phyloP scores from a whole-genome alignment of 2,329 filamentous ascomycete genomes.

The Dactylella cylindrospora region DNA sequence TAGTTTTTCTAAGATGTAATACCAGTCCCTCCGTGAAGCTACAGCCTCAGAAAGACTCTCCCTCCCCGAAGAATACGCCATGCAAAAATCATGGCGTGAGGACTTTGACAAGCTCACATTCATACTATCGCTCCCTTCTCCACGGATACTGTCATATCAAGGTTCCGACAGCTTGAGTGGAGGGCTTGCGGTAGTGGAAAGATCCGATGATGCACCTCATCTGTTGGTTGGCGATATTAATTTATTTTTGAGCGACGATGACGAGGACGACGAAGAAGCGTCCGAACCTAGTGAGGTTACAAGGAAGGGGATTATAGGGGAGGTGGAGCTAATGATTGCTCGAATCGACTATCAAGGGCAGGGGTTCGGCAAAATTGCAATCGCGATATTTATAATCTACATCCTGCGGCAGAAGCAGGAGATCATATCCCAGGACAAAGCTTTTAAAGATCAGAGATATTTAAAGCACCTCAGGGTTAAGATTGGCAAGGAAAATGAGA shows the following conservation, averaged over 20 bases:
- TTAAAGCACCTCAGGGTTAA: slow-evolving; percentile 61
- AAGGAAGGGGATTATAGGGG: slow-evolving; percentile 57
- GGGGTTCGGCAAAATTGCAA: slow-evolving; percentile 66
- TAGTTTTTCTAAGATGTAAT: no score
- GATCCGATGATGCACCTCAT: slow-evolving; percentile 58
- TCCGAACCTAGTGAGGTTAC: slow-evolving; percentile 47
- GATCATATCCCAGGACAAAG: slow-evolving; percentile 45
- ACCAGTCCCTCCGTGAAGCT: slow-evolving; percentile 74
- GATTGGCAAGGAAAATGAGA: slow-evolving; percentile 61
- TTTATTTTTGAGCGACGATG: slow-evolving; percentile 67
- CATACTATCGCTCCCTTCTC: slow-evolving; percentile 68
- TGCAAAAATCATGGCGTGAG: slow-evolving; percentile 82
- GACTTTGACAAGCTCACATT: slow-evolving; percentile 89
- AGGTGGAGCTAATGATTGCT: slow-evolving; percentile 87
- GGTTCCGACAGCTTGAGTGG: slow-evolving; percentile 7
- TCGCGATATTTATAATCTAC: slow-evolving; percentile 71
- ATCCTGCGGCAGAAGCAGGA: slow-evolving; percentile 52
- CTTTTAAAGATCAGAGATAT: slow-evolving; percentile 47
- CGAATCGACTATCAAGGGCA: slow-evolving; percentile 59
- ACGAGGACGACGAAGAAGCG: slow-evolving; percentile 46
- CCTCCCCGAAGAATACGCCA: slow-evolving; percentile 79
- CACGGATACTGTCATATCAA: slow-evolving; percentile 5
- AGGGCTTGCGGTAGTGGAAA: slow-evolving; percentile 13
- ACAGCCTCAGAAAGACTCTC: slow-evolving; percentile 85
- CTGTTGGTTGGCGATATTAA: slow-evolving; percentile 75